Evolutionary conservation across 2,329 filamentous ascomycete genomes (phyloP), one percentile per base, ranked within the genome.

Genomic region (Lizonia empirigonia): DNA sequence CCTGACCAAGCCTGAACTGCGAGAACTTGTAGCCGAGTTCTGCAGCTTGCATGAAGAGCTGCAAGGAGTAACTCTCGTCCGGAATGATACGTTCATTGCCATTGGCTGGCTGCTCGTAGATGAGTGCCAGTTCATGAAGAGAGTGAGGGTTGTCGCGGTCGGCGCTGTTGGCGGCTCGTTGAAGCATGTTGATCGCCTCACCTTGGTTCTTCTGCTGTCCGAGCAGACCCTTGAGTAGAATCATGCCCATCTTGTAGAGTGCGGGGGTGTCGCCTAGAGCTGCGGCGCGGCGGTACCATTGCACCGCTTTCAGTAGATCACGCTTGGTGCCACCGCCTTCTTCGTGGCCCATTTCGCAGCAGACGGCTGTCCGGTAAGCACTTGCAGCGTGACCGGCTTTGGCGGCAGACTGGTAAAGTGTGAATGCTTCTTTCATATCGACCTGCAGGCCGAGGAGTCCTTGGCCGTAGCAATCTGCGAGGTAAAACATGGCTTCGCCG

Each of bases 161-260:
- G 0, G 93, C 92, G 18, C 86, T 83, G 62, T 97, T 92, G 0
- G 92, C 92, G 2, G 94, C 94, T 35, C 92, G 85, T 77, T 96
- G 96, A 44, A 99, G 81, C 92, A 94, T 97, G 18, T 85, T 86
- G 19, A 97, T 84, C 15, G 91, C 92, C 75, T 97, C 94, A 34
- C 88, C 83, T 2, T 90, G 84, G 67, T 95, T 96, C 67, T 81
- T 85, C 19, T 81, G 83, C 70, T 97, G 92, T 4, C 92, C 92
- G n/a, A 99, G 82, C 22, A 97, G 80, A 9, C 93, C 94, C 74
- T 97, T 97, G 46, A 97, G 83, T 55, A 90, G 78, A 60, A 99
- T 96, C 87, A 97, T 96, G 51, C 94, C 94, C 75, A 97, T 86
- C 75, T 99, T 99, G 78, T 97, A 99, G 91, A 97, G 96, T 23